Base-by-base conservation (phyloP, 2,329 filamentous ascomycete species). In the Aspergillus phoenicis region DNA sequence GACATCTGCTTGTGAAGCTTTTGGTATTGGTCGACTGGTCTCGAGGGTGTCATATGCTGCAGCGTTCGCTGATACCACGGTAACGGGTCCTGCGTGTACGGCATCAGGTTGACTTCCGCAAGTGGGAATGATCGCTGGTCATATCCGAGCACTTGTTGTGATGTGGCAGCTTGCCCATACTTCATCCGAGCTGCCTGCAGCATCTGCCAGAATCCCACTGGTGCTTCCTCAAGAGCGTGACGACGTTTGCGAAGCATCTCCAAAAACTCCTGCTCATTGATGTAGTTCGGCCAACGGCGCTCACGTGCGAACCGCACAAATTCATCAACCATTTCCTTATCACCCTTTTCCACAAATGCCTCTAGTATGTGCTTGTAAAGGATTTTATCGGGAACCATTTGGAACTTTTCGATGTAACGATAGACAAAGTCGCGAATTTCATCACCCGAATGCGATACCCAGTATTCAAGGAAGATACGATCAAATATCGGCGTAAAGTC, bases 391-490 rank as follows among this genome's bases (percentile, higher is more conserved):
- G 76, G 76, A 1, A 70, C 61, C n/a, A 79, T 66, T 1, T 71
- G 60, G 59, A 75, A 78, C 20, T 73, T 68, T 20, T 75, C 69
- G 47, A 79, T 70, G 28, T 70, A 74, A 20, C 67, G 65, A 20
- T 73, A 67, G 52, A 79, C 59, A 45, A 79, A 79, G 8, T 75
- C 67, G n/a, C 68, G 68, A 33, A 75, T 77, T 22, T 73, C 65
- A 15, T 58, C 13, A 0, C 72, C 74, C 4, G 74, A 67, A 59
- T 79, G 75, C 24, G 68, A 69, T 5, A 75, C 68, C 70, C 75
- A 79, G 53, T 73, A 79, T 62, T 79, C 77, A 38, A 79, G 64
- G 47, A 79, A 78, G 47, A 79, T 70, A 24, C 75, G 75, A 57
- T 79, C 75, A 52, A 79, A 79, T 22, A 71, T 66, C 5, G 67